Evolutionary conservation across 202 grass and related monocot genomes (phyloP), one percentile per base, ranked within the genome.

Genomic region (Musa balbisiana): DNA sequence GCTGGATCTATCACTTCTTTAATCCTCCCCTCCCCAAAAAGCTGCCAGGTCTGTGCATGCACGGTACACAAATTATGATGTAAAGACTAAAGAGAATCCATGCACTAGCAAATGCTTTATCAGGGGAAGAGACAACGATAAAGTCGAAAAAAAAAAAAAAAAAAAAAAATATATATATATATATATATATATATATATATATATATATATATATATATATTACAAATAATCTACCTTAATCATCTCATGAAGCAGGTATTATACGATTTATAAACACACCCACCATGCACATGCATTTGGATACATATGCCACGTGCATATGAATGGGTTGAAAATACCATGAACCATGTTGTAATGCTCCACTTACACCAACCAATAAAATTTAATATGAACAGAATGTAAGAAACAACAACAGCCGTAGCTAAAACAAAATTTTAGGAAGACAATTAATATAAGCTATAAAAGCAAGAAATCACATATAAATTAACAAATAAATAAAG

Each of bases 31-130:
- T 91, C 69, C 64, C 83, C 16, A 55, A 88, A 79, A 43, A 91
- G 77, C 72, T 77, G 23, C 91, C 88, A 95, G 53, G 91, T 84
- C 88, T 91, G 85, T 72, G 62, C 19, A 43, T 52, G 43, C 22
- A 52, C 9, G 22, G 2, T 51, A 71, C 9, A 71, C n/a, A 26
- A 12, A 3, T 15, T 10, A 27, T 76, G 73, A 49, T 62, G 4
- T 19, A 19, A 59, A 59, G 6, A 43, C 33, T 43, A 43, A n/a
- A 60, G 3, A n/a, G 1, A 20, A 6, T 9, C 6, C n/a, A 59
- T 1, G 14, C 3, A 20, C 14, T 43, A 58, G 17, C 14, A 58
- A 58, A 58, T 58, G 14, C 55, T 16, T 58, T 17, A 16, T 16
- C 11, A n/a, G 19, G 1, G 55, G 55, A 16, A 16, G 14, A 16